These are phyloP conservation scores for Sphaceloma murrayae DNA, from an alignment of 2,329 filamentous ascomycete species.

Conservation along the genomic window DNA sequence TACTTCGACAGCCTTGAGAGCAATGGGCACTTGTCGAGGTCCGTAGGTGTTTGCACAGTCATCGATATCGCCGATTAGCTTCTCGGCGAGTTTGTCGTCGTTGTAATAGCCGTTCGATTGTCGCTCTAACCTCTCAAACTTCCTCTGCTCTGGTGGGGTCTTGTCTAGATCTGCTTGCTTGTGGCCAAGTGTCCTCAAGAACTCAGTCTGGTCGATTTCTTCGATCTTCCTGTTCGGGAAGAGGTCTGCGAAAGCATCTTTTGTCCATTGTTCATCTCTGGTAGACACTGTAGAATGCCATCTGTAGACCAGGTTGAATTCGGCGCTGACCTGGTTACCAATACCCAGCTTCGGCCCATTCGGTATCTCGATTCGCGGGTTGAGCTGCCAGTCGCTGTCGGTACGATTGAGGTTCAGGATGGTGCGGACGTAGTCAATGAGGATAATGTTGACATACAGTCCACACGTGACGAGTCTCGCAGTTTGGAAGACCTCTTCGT, in stretches of 20 bases:
- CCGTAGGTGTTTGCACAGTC: constrained; percentile 53
- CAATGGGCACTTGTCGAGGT: constrained; percentile 48
- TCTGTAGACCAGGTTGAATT: constrained; percentile 47
- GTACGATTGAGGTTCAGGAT: constrained; percentile 41
- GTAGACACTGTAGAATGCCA: constrained; percentile 40
- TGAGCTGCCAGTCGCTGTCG: constrained; percentile 36
- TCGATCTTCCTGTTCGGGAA: constrained; percentile 21
- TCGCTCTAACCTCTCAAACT: constrained; percentile 27
- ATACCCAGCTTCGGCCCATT: constrained; percentile 33
- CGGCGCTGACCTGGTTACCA: constrained; percentile 44
- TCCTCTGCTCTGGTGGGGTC: constrained; percentile 25
- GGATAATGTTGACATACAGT: constrained; percentile 45
- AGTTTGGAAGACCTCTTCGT: constrained; percentile 44
- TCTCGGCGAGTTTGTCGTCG: constrained; percentile 48
- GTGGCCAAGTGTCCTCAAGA: constrained; percentile 26
- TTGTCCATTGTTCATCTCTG: constrained; percentile 39
- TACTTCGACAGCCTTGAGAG: constrained; percentile 52
- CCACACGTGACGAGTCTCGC: constrained; percentile 44
- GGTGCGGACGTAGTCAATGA: constrained; percentile 46
- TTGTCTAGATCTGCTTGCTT: constrained; percentile 25
- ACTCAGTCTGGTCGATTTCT: constrained; percentile 22
- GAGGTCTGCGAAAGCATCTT: constrained; percentile 31
- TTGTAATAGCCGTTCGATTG: constrained; percentile 43
- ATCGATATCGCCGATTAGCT: constrained; percentile 51
- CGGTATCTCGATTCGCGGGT: constrained; percentile 34